These are phyloP conservation scores for Fusarium zealandicum DNA, from an alignment of 2,329 filamentous ascomycete genomes.

Conservation along the genomic window DNA sequence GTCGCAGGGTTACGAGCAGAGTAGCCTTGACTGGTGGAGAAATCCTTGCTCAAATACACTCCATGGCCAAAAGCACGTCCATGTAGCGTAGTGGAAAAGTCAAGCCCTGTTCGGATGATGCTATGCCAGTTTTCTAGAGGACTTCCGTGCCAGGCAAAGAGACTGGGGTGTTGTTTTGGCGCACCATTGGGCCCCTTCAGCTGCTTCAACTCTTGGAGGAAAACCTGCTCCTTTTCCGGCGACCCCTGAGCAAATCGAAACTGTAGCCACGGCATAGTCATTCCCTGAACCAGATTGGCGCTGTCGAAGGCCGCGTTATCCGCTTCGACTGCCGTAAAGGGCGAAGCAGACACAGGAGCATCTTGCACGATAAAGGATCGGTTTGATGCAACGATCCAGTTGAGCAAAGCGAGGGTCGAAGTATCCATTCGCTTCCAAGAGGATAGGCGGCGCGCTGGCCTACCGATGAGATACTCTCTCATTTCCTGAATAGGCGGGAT, in stretches of 20 bases:
- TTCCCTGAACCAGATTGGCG: constrained; percentile 61
- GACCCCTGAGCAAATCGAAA: constrained; percentile 89
- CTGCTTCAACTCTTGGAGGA: constrained; percentile 66
- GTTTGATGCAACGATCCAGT: constrained; percentile 92
- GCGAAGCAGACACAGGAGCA: constrained; percentile 48
- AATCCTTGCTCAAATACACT: constrained; percentile 73
- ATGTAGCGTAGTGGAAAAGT: constrained; percentile 68
- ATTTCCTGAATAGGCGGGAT: constrained; percentile 70
- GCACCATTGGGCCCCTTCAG: constrained; percentile 43
- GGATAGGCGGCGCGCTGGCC: constrained; percentile 50
- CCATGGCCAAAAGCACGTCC: constrained; percentile 80
- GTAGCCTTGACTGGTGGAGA: constrained; percentile 25
- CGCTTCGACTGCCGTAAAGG: not conserved
- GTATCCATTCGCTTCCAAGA: constrained; percentile 65
- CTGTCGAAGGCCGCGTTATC: constrained; percentile 47
- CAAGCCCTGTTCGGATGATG: constrained; percentile 82
- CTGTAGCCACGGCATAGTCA: constrained; percentile 71
- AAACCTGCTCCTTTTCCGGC: constrained; percentile 83
- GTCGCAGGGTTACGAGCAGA: not conserved
- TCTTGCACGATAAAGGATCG: constrained; percentile 85
- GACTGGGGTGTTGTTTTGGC: constrained; percentile 64
- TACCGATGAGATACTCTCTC: constrained; percentile 54
- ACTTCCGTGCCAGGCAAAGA: constrained; percentile 91
- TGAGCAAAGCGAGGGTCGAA: constrained; percentile 71
- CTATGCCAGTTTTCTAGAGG: constrained; percentile 82